Conservation (phyloP, 2,329 filamentous ascomycete genomes). For the Colletotrichum navitas region DNA sequence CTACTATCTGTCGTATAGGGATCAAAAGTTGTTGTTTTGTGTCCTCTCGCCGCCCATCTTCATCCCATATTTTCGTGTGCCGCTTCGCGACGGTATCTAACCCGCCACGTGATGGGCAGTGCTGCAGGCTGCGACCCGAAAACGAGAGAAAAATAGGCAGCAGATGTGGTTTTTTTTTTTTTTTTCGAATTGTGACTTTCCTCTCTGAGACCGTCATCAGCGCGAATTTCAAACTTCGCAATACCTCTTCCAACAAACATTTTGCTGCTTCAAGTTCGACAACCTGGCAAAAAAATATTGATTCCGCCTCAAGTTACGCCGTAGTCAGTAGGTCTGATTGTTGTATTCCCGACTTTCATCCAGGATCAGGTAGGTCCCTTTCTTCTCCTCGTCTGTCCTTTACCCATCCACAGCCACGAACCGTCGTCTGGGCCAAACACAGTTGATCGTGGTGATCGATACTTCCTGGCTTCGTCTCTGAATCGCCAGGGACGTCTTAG, state of each 20-base stretch:
- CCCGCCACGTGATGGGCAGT: neutral
- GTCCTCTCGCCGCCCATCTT: neutral
- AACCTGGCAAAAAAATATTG: neutral
- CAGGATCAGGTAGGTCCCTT: neutral
- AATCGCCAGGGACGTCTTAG: neutral
- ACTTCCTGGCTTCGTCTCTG: neutral
- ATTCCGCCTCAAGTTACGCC: neutral
- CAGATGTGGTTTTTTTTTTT: neutral
- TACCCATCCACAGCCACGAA: neutral
- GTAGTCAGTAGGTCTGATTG: neutral
- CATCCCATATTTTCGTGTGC: neutral
- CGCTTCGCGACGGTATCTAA: neutral
- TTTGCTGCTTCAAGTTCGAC: neutral
- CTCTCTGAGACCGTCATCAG: neutral
- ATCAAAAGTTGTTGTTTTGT: neutral
- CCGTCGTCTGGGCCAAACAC: neutral
- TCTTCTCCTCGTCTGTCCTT: neutral
- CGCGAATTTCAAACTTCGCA: neutral
- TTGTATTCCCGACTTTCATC: too few relatives aligned
- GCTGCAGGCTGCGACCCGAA: neutral
- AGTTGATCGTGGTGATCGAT: neutral
- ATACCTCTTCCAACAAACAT: neutral
- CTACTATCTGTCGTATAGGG: accelerated
- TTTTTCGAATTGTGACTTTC: accelerated
- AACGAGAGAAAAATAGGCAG: neutral